Evolutionary conservation across 805 yeast species (phyloP).

Genomic region (Grigorovia jiainica): DNA sequence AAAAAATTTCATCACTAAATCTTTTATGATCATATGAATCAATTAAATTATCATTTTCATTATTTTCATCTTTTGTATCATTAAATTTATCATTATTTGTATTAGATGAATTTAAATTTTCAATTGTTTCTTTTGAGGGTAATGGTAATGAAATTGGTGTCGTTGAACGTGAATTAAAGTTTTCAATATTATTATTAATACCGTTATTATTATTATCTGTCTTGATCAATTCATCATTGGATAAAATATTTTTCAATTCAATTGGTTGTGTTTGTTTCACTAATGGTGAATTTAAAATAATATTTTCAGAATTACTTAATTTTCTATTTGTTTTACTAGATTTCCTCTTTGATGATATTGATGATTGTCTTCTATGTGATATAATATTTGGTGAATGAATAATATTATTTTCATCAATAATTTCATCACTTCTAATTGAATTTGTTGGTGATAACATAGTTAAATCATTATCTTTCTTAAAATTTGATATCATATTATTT

Average conservation of each 20-base stretch:
- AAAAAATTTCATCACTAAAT: constrained; percentile 49
- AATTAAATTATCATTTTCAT: constrained; percentile 1
- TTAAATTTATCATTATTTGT: not conserved
- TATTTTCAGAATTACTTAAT: constrained; percentile 4
- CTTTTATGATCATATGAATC: constrained; percentile 28
- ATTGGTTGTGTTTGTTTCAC: constrained; percentile 17
- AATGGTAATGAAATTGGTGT: no score
- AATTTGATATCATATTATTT: constrained; percentile 5
- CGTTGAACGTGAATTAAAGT: not conserved
- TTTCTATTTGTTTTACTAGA: constrained; percentile 4
- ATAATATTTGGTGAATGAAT: constrained; percentile 21
- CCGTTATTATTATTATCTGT: not conserved
- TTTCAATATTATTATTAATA: not conserved
- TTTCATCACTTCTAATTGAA: not conserved
- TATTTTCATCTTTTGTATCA: not conserved
- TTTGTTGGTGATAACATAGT: not conserved
- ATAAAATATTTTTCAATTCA: constrained; percentile 8
- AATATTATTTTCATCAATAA: not conserved
- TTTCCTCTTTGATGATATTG: constrained; percentile 7
- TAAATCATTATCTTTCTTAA: not conserved
- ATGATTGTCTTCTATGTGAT: constrained; percentile 23
- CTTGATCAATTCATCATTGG: not conserved
- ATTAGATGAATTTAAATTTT: not conserved
- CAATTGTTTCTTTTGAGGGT: not conserved
- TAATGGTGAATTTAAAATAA: constrained; percentile 9